Conservation (phyloP, 129 eudicot genomes). For the Daucus carota region DNA sequence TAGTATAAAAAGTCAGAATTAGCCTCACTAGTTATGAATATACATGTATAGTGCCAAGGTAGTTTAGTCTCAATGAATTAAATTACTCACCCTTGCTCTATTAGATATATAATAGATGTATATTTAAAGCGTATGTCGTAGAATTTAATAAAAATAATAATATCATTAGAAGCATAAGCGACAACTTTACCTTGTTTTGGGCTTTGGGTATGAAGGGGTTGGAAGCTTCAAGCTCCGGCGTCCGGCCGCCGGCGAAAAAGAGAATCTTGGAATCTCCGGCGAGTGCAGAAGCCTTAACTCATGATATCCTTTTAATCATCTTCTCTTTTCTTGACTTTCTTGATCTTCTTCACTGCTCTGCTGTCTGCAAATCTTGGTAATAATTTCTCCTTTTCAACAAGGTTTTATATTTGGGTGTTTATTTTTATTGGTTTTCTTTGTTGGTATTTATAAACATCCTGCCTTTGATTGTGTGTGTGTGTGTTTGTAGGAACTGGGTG, state of each 20-base stretch:
- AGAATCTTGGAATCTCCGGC: constrained; percentile 27
- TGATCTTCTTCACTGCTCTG: constrained; percentile 67
- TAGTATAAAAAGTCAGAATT: no score
- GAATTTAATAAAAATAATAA: no score
- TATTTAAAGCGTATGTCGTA: no score
- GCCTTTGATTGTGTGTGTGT: background rate
- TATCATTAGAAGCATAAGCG: background rate
- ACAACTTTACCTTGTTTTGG: background rate
- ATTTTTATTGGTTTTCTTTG: background rate
- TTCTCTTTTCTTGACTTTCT: constrained; percentile 65
- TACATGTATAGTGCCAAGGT: no score
- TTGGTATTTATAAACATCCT: background rate
- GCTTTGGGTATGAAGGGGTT: background rate
- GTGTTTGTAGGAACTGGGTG: constrained; percentile 39
- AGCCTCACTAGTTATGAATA: no score
- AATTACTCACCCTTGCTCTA: no score
- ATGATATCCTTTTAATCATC: constrained; percentile 42
- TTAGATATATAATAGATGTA: no score
- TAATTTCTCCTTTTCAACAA: background rate
- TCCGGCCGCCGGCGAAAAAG: constrained; percentile 32
- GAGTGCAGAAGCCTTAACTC: constrained; percentile 31
- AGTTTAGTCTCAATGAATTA: no score
- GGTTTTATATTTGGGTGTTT: background rate
- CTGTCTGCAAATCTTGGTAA: constrained; percentile 85
- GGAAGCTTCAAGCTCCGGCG: constrained; percentile 29